phyloP scores from a whole-genome alignment of 257 asterid species.

The Asclepias syriaca region DNA sequence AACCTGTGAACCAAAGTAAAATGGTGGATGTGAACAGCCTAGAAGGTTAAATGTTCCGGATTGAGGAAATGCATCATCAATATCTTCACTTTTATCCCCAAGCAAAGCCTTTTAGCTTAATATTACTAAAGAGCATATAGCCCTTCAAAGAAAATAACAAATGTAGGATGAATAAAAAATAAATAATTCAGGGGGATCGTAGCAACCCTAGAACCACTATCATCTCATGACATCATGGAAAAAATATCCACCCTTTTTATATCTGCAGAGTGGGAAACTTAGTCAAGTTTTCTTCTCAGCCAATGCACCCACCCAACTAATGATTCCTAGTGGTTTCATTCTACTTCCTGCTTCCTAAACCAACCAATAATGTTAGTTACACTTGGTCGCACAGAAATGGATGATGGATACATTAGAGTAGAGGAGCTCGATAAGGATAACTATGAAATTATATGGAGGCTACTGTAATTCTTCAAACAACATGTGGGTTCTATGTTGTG shows the following conservation, averaged over 20 bases:
- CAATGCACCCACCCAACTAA: not conserved
- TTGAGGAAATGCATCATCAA: not conserved
- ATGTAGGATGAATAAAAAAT: not conserved
- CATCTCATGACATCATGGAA: not conserved
- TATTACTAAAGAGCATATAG: not conserved
- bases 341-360: not conserved
- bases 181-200: not conserved
- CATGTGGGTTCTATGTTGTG: not conserved
- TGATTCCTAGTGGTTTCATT: not conserved
- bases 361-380: not conserved
- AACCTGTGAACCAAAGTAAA: constrained; percentile 48
- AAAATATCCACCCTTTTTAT: not conserved
- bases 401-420: not conserved
- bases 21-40: not conserved
- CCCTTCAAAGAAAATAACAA: not conserved
- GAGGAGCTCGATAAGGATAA: too few relatives aligned
- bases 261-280: not conserved
- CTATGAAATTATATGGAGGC: too few relatives aligned
- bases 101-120: not conserved
- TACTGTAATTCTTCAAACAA: too few relatives aligned
- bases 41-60: not conserved
- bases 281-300: not conserved
- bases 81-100: not conserved
- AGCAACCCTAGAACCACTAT: not conserved
- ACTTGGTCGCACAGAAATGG: not conserved